A percentile compares a stretch with the other conserved stretches of the same genome.
Evolutionary conservation across 2,329 filamentous ascomycete genomes (phyloP).

Genomic region (Proliferodiscus dingleyae): DNA sequence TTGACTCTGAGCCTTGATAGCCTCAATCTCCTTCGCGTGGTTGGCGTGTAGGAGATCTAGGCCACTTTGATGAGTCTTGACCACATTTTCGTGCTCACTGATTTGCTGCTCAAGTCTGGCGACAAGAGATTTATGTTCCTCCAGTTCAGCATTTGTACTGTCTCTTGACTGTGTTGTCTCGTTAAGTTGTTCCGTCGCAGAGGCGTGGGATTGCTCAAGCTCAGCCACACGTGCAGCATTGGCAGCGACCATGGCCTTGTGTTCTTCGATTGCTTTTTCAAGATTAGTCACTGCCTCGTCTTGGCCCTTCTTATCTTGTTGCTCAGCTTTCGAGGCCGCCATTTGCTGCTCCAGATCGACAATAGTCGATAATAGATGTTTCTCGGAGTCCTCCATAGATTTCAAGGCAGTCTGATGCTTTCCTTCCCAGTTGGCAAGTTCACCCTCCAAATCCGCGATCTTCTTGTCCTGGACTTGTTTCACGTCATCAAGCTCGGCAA

Average conservation of each 20-base stretch:
- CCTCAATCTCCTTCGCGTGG: conserved; percentile 47
- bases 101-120: conserved; percentile 54
- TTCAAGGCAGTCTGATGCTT: conserved; percentile 70
- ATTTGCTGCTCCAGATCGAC: conserved; percentile 63
- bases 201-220: conserved; percentile 67
- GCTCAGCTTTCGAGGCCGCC: conserved; percentile 36
- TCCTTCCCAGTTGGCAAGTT: conserved; percentile 68
- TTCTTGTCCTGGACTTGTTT: conserved; percentile 32
- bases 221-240: conserved; percentile 67
- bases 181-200: conserved; percentile 63
- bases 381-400: conserved; percentile 67
- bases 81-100: conserved; percentile 51
- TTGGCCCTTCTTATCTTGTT: conserved; percentile 50
- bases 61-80: conserved; percentile 50
- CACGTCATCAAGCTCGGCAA: conserved; percentile 19
- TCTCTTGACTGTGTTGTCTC: conserved; percentile 58
- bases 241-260: conserved; percentile 66
- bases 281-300: conserved; percentile 56
- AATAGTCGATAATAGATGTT: conserved; percentile 67
- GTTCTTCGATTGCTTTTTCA: conserved; percentile 72
- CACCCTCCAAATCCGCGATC: conserved; percentile 61
- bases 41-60: conserved; percentile 45
- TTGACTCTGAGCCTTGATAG: conserved; percentile 44
- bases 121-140: conserved; percentile 41
- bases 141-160: conserved; percentile 36